Evolutionary conservation across 106 monocot species (phyloP).

Genomic region (Cymbidium sinense): DNA sequence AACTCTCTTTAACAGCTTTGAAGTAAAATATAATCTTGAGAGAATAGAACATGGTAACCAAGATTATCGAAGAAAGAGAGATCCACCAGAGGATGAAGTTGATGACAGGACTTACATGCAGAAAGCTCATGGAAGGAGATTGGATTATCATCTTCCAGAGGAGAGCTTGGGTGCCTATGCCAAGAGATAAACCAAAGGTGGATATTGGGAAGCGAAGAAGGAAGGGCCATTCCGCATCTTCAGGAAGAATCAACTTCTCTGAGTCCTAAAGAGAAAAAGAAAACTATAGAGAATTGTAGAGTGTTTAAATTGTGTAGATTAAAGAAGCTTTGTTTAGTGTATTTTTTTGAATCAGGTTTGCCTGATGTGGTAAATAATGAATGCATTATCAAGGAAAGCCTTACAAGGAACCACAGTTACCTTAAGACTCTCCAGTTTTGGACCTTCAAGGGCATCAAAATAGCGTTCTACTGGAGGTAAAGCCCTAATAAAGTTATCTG

Average conservation of each 20-base stretch:
- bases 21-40: slow-evolving; percentile 52
- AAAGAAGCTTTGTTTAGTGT: too few species aligned
- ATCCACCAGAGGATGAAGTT: slow-evolving; percentile 46
- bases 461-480: slow-evolving; percentile 42
- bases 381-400: too few species aligned
- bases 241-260: slow-evolving; percentile 40
- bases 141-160: slow-evolving; percentile 48
- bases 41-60: slow-evolving; percentile 25
- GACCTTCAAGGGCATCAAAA: slow-evolving; percentile 61
- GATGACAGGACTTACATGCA: slow-evolving; percentile 19
- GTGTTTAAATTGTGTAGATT: too few species aligned
- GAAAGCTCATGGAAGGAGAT: slow-evolving; percentile 31
- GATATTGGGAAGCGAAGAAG: slow-evolving; percentile 56
- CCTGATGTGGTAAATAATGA: too few species aligned
- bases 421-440: slow-evolving; percentile 59
- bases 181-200: slow-evolving; percentile 47
- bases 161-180: slow-evolving; percentile 46
- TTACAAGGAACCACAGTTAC: too few species aligned
- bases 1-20: slow-evolving; percentile 57
- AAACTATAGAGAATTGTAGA: too few species aligned
- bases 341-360: too few species aligned
- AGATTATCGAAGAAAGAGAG: slow-evolving; percentile 27
- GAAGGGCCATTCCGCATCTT: slow-evolving; percentile 59
- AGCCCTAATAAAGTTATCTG: too few species aligned
- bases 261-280: too few species aligned